Evolutionary conservation across 208 protist genomes (phyloP).

Genomic region (Angomonas deanei): DNA sequence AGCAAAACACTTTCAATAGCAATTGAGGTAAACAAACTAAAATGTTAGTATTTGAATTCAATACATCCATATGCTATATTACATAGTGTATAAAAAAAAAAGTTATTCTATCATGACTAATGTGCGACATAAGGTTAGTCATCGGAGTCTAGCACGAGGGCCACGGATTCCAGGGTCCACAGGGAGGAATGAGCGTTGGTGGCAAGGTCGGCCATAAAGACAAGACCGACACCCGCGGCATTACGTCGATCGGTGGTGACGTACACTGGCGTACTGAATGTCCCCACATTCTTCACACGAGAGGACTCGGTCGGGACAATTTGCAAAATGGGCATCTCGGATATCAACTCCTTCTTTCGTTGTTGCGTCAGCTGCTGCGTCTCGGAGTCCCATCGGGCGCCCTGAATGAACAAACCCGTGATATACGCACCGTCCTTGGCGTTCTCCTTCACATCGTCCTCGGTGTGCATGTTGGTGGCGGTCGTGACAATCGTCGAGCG

Average conservation of each 20-base stretch:
- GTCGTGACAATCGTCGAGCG: slow-evolving; percentile 94
- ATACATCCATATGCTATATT: not conserved
- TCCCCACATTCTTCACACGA: slow-evolving; percentile 93
- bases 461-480: slow-evolving; percentile 79
- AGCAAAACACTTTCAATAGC: no score
- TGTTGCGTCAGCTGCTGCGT: slow-evolving; percentile 80
- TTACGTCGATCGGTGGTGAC: slow-evolving; percentile 95
- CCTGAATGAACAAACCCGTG: slow-evolving; percentile 96
- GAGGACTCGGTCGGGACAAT: slow-evolving; percentile 96
- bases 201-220: slow-evolving; percentile 96
- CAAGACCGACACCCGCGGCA: slow-evolving; percentile 96
- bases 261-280: slow-evolving; percentile 98
- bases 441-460: slow-evolving; percentile 68
- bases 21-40: not conserved
- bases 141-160: slow-evolving; percentile 93
- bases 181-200: slow-evolving; percentile 90
- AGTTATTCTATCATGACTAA: not conserved
- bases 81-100: slow-evolving; percentile 4
- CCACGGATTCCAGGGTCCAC: slow-evolving; percentile 96
- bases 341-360: slow-evolving; percentile 94
- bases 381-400: slow-evolving; percentile 94
- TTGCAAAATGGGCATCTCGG: slow-evolving; percentile 96
- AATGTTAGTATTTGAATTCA: not conserved
- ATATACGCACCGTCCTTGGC: slow-evolving; percentile 96
- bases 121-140: no score